Evolutionary conservation across 805 yeast species (phyloP).

Genomic region (Saturnispora besseyi): DNA sequence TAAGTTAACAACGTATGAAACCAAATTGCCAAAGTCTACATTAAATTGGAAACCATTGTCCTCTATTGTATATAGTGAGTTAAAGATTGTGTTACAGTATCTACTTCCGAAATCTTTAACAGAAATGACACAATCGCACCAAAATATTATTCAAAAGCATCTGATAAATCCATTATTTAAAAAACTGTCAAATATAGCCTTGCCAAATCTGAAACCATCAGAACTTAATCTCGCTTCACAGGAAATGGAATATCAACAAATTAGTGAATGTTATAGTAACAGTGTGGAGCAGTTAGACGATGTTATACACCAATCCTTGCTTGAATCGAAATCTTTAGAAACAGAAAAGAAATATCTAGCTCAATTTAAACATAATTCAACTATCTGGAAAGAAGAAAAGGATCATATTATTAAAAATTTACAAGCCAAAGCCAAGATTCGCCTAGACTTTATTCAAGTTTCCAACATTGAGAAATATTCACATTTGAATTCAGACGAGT

Average conservation of each 20-base stretch:
- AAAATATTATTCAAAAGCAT: conserved; percentile 11
- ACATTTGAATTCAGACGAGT: background rate
- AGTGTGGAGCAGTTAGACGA: conserved; percentile 22
- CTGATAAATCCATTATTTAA: conserved; percentile 18
- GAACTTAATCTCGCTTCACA: conserved; percentile 22
- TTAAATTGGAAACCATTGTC: conserved; percentile 9
- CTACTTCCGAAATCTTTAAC: conserved; percentile 7
- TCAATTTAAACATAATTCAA: conserved; percentile 14
- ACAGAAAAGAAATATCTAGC: conserved; percentile 17
- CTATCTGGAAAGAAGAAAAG: conserved; percentile 12
- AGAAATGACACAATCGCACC: background rate
- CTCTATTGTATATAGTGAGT: conserved; percentile 1
- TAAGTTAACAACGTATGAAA: conserved; percentile 1
- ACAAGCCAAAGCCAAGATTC: background rate
- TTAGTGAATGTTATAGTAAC: conserved; percentile 21
- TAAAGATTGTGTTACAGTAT: conserved; percentile 7
- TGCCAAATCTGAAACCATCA: conserved; percentile 21
- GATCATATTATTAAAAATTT: conserved; percentile 11
- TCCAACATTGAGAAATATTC: background rate
- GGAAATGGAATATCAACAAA: conserved; percentile 16
- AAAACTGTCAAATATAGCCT: conserved; percentile 16
- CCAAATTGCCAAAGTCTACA: conserved; percentile 7
- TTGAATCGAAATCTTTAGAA: conserved; percentile 16
- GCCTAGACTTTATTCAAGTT: background rate
- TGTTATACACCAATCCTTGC: conserved; percentile 16